These are phyloP conservation scores for Camellia japonica DNA, from an alignment of 148 eudicot species.

Conservation along the genomic window DNA sequence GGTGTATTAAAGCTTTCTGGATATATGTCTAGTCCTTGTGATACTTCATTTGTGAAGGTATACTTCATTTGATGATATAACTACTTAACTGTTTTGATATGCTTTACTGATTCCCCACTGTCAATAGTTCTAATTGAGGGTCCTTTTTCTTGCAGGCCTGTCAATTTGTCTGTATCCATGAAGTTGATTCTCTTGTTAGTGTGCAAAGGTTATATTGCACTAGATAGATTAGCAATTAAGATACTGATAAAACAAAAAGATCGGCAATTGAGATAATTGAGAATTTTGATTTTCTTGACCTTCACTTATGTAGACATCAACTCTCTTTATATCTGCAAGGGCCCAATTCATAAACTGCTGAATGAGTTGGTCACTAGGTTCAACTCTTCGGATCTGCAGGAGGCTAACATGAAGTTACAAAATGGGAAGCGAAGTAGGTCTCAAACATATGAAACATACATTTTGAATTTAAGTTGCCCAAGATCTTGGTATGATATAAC, in stretches of 20 bases:
- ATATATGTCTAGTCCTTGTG: constrained; percentile 62
- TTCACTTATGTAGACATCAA: constrained; percentile 65
- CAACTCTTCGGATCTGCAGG: constrained; percentile 39
- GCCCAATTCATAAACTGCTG: constrained; percentile 83
- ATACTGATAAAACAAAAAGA: too few relatives aligned
- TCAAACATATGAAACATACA: constrained; percentile 47
- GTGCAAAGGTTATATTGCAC: neutral
- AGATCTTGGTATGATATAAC: constrained; percentile 57
- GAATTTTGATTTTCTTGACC: constrained; percentile 32
- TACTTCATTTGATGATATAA: constrained; percentile 11
- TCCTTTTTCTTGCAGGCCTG: constrained; percentile 61
- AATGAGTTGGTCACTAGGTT: constrained; percentile 54
- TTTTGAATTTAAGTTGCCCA: constrained; percentile 76
- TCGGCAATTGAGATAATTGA: constrained; percentile 8
- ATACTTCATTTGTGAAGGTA: constrained; percentile 57
- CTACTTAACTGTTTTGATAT: constrained; percentile 2
- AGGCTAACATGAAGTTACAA: constrained; percentile 24
- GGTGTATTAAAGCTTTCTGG: constrained; percentile 68
- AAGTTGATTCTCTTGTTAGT: constrained; percentile 10
- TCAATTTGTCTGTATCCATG: constrained; percentile 91
- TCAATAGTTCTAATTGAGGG: constrained; percentile 8
- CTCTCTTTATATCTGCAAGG: constrained; percentile 68
- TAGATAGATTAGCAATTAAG: neutral
- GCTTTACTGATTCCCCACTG: constrained; percentile 15
- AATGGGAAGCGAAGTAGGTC: constrained; percentile 49